phyloP scores from a whole-genome alignment of 306 rosid genomes.

The Canavalia ensiformis region DNA sequence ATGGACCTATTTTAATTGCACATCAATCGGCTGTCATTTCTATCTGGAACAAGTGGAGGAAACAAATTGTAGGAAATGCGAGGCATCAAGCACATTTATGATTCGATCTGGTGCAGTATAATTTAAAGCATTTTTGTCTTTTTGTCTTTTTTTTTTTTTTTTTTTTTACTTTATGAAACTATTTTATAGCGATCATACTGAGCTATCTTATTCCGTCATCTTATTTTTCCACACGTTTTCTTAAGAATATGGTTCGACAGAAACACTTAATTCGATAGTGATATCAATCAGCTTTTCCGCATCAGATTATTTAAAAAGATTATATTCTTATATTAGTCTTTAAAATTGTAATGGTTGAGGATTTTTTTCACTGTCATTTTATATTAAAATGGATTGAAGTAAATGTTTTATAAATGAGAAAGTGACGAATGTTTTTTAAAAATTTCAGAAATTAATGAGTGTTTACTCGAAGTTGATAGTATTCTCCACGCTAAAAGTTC shows the following conservation, averaged over 20 bases:
- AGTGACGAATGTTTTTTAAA: no score
- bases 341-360: no score
- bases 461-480: background rate
- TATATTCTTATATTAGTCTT: no score
- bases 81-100: background rate
- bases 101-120: slow-evolving; percentile 1
- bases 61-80: background rate
- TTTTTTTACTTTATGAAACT: no score
- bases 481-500: no score
- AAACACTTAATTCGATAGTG: background rate
- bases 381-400: no score
- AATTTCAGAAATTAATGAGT: no score
- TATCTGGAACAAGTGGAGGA: background rate
- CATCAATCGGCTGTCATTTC: background rate
- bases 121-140: background rate
- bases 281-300: background rate
- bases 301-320: background rate
- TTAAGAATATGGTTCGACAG: background rate
- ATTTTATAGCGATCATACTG: background rate
- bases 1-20: no score
- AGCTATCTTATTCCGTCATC: background rate
- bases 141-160: no score
- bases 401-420: no score
- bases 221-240: background rate
- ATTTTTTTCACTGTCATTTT: no score